Evolutionary conservation across 2,329 filamentous ascomycete species (phyloP), one percentile per base, ranked within the genome.

Genomic region (Aplosporella prunicola): DNA sequence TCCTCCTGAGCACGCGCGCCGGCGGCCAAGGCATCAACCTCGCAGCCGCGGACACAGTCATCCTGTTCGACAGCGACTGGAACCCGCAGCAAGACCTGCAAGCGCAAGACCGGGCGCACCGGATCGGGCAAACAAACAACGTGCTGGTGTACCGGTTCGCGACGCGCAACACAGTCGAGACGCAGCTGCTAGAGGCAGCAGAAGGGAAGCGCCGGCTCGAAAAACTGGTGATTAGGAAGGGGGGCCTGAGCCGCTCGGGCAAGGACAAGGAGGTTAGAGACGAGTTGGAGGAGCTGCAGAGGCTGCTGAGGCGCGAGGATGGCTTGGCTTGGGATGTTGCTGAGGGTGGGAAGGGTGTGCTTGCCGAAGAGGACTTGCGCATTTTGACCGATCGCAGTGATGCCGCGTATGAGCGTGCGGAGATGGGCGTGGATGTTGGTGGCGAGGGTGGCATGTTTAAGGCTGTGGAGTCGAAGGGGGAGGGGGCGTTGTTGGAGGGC

Each of bases 31-130:
- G 89, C 33, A 96, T 96, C 67, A 96, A 95, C 51, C 76, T 96
- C 0, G 85, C 85, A 0, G 80, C 80, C 1, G 89, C 89, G 0
- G 89, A 96, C 49, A 95, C 89, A 0, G 89, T 95, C 9, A 82
- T 96, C 30, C 68, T 96, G 0, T 96, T 91, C 48, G 89, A 96
- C 58, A 78, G 71, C 8, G 77, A 94, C 51, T 95, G 89, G 78
- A 98, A 98, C 50, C 91, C 91, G 0, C 91, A 98, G 56, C 89
- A 95, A 54, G 91, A 98, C 57, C 69, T 98, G 0, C 91, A 98
- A 55, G 91, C 91, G 0, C 91, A 96, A 60, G 91, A 98, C 53
- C 84, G 91, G 5, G 87, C 85, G 1, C 91, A 98, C 55, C 78
- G 91, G 9, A 96, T 98, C 45, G 91, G 91, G 0, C 91, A 98